These are phyloP conservation scores for Pelargonium myrrhifolium DNA, from an alignment of 441 rosid species.

Conservation along the genomic window DNA sequence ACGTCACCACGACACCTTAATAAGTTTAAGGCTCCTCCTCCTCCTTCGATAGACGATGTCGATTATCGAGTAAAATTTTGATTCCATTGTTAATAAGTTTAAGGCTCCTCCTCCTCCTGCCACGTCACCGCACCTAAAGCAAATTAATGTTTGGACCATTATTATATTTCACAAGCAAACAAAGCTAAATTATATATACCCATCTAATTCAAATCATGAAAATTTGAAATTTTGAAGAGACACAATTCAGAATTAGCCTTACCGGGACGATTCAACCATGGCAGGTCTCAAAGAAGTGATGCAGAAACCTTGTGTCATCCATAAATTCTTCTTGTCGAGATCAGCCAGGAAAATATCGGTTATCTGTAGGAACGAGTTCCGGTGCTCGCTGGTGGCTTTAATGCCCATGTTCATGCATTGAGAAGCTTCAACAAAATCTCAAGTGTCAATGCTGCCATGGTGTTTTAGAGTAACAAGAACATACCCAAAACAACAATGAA, in stretches of 20 bases:
- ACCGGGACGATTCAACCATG: constrained; percentile 51
- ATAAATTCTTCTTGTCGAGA: constrained; percentile 80
- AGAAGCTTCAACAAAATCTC: constrained; percentile 71
- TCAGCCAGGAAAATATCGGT: constrained; percentile 87
- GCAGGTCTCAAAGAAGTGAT: constrained; percentile 33
- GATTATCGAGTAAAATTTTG: too few relatives aligned
- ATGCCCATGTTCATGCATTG: constrained; percentile 75
- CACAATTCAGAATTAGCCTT: neutral
- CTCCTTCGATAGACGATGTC: too few relatives aligned
- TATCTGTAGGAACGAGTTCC: constrained; percentile 75
- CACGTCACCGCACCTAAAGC: too few relatives aligned
- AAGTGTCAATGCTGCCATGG: constrained; percentile 73
- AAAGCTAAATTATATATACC: neutral
- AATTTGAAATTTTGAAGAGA: neutral
- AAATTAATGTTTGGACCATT: neutral
- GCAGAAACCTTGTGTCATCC: constrained; percentile 78
- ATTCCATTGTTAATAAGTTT: too few relatives aligned
- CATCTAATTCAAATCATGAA: too few relatives aligned
- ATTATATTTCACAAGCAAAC: neutral
- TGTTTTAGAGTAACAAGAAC: neutral
- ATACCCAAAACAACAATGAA: neutral
- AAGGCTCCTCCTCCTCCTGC: too few relatives aligned
- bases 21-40: too few relatives aligned
- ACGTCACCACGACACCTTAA: too few relatives aligned
- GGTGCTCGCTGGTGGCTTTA: constrained; percentile 74